These are phyloP conservation scores for Sporobolomyces pararoseus DNA, from an alignment of 768 basidiomycete genomes.

Conservation along the genomic window DNA sequence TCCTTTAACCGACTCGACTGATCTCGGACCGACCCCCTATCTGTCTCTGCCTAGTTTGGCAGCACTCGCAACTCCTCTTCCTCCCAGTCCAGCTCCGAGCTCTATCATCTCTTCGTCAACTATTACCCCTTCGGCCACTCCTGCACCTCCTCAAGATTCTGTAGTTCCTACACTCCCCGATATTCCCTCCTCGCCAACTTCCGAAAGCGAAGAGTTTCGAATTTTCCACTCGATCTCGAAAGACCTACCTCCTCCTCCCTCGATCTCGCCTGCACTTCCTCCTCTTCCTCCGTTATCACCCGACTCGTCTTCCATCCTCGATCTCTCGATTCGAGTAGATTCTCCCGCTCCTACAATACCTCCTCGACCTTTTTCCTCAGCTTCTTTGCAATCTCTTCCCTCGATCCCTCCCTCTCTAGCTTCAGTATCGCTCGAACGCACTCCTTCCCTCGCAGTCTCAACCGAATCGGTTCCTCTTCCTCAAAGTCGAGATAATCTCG, in stretches of 20 bases:
- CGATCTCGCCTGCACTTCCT: not conserved
- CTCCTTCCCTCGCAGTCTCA: conserved; percentile 6
- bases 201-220: not conserved
- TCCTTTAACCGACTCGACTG: not conserved
- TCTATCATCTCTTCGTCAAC: not conserved
- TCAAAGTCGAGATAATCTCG: not conserved
- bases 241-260: not conserved
- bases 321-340: not conserved
- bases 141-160: no score
- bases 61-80: conserved; percentile 8
- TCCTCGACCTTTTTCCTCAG: conserved; percentile 1
- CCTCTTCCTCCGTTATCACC: not conserved
- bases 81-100: conserved; percentile 6
- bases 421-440: not conserved
- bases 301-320: not conserved
- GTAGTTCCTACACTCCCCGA: not conserved
- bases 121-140: not conserved
- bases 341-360: conserved; percentile 3
- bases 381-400: not conserved
- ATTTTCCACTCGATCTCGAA: not conserved
- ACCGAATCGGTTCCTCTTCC: not conserved
- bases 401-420: not conserved
- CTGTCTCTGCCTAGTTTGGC: not conserved
- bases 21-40: not conserved
- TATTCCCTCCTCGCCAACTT: not conserved